These are phyloP conservation scores for Pisolithus tinctorius DNA, from an alignment of 768 basidiomycete genomes.

Conservation along the genomic window DNA sequence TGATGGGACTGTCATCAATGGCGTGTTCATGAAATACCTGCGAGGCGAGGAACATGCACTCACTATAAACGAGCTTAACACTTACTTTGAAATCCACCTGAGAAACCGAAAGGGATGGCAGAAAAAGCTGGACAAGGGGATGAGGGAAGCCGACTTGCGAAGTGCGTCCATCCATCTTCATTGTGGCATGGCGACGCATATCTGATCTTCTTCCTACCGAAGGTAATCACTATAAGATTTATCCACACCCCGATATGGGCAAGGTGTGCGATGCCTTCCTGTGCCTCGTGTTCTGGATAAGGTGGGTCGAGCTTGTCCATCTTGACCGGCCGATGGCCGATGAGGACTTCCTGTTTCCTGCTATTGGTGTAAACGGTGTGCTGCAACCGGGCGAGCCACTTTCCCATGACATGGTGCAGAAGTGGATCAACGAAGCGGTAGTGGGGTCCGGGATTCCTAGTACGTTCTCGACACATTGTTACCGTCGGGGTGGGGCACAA, in stretches of 20 bases:
- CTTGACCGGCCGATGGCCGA: constrained; percentile 1
- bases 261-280: constrained; percentile 23
- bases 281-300: constrained; percentile 19
- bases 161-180: neutral
- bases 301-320: constrained; percentile 2
- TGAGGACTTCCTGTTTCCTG: neutral
- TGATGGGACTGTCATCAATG: neutral
- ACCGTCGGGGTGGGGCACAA: too few relatives aligned
- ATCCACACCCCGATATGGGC: constrained; percentile 23
- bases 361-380: too few relatives aligned
- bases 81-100: constrained; percentile 16
- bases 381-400: too few relatives aligned
- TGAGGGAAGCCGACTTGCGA: constrained; percentile 14
- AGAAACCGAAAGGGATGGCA: constrained; percentile 21
- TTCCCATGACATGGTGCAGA: too few relatives aligned
- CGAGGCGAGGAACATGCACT: neutral
- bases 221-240: constrained; percentile 17
- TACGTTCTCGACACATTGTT: too few relatives aligned
- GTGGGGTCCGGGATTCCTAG: too few relatives aligned
- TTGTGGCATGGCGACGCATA: too few relatives aligned
- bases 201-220: too few relatives aligned
- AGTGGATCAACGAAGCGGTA: too few relatives aligned
- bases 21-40: constrained; percentile 2
- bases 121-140: constrained; percentile 16
- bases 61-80: constrained; percentile 4